Conservation (phyloP, 306 rosid genomes). For the Canavalia ensiformis region DNA sequence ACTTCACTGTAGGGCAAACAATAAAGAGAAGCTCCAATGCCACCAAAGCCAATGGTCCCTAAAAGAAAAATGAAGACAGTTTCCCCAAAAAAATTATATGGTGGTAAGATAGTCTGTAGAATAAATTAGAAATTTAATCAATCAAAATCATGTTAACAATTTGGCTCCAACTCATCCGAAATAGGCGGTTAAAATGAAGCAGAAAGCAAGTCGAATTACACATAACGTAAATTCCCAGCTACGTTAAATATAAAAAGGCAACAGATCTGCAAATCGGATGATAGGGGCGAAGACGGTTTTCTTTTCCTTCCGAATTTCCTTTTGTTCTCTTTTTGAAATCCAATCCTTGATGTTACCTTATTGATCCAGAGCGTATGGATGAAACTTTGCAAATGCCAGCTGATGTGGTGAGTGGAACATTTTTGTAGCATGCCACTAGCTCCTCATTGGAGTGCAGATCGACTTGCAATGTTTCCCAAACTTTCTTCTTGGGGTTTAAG, state of each 20-base stretch:
- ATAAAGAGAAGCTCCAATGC: background rate
- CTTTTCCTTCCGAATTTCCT: background rate
- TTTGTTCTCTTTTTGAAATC: conserved; percentile 10
- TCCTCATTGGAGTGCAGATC: conserved; percentile 67
- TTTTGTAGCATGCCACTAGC: conserved; percentile 78
- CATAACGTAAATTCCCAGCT: conserved; percentile 27
- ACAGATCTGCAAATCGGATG: conserved; percentile 5
- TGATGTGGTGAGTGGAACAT: conserved; percentile 81
- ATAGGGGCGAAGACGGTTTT: background rate
- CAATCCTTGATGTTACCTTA: conserved; percentile 53
- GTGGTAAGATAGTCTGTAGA: background rate
- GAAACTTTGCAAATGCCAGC: conserved; percentile 87
- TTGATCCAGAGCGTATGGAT: conserved; percentile 68
- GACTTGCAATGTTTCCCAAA: conserved; percentile 93
- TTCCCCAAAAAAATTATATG: no score
- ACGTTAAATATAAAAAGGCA: conserved; percentile 24
- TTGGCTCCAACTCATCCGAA: conserved; percentile 34
- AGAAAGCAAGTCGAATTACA: conserved; percentile 16
- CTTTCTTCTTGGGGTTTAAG: conserved; percentile 92
- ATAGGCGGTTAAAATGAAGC: background rate
- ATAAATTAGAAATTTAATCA: background rate
- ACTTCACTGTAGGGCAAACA: no score
- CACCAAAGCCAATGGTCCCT: background rate
- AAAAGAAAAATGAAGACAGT: background rate
- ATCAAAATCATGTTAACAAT: background rate